These are phyloP conservation scores for Pneumocystis oryctolagi DNA, from an alignment of 1,139 yeast species.

Conservation along the genomic window DNA sequence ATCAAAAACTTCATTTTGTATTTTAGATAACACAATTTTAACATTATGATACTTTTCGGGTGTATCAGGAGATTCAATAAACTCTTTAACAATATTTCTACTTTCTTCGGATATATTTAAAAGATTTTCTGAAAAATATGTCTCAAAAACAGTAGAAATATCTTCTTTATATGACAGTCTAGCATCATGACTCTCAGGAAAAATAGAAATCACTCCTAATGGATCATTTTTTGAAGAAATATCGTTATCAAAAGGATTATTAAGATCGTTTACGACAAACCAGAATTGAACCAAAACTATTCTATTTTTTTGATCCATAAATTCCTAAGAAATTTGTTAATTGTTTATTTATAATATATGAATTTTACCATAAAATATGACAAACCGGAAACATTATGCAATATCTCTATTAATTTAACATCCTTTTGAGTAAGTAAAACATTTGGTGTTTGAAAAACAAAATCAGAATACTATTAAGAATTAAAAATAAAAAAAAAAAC, in stretches of 20 bases:
- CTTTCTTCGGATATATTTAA: conserved; percentile 16
- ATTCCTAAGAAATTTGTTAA: conserved; percentile 24
- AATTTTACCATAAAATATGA: conserved; percentile 30
- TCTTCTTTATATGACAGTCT: conserved; percentile 20
- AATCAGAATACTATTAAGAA: conserved; percentile 16
- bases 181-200: conserved; percentile 15
- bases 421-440: conserved; percentile 21
- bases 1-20: conserved; percentile 3
- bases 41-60: conserved; percentile 5
- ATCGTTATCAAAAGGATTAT: conserved; percentile 52
- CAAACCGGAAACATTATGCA: conserved; percentile 34
- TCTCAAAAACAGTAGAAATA: conserved; percentile 30
- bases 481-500: conserved; percentile 14
- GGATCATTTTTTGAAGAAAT: conserved; percentile 17
- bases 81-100: conserved; percentile 18
- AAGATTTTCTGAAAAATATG: conserved; percentile 26
- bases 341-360: neutral
- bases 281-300: conserved; percentile 42
- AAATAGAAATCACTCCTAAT: conserved; percentile 10
- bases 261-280: conserved; percentile 49
- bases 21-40: neutral
- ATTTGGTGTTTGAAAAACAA: conserved; percentile 11
- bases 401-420: conserved; percentile 28
- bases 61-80: conserved; percentile 16
- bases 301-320: conserved; percentile 37